Conservation (phyloP, 148 eudicot genomes). For the Nyssa sinensis region DNA sequence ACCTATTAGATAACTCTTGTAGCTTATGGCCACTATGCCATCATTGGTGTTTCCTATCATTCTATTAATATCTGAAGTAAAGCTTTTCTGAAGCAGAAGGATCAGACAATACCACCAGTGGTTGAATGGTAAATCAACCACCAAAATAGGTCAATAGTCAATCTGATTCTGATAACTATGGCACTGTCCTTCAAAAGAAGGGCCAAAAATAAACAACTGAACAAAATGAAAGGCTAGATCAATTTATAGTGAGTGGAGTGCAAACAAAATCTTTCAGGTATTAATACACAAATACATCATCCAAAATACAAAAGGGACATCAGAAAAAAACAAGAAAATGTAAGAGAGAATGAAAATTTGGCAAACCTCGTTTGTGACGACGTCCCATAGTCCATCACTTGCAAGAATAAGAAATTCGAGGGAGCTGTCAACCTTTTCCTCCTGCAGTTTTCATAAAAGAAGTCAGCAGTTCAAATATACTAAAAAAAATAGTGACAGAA, state of each 20-base stretch:
- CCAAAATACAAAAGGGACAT: not conserved
- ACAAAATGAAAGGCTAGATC: not conserved
- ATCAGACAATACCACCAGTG: too few relatives aligned
- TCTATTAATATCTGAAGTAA: too few relatives aligned
- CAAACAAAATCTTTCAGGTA: too few relatives aligned
- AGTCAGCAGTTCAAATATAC: not conserved
- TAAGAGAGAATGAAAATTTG: not conserved
- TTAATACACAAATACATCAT: not conserved
- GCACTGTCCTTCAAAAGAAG: too few relatives aligned
- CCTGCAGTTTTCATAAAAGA: constrained; percentile 33
- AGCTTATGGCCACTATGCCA: too few relatives aligned
- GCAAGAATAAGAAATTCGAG: constrained; percentile 95
- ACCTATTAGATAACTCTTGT: too few relatives aligned
- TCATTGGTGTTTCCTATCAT: too few relatives aligned
- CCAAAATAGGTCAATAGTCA: not conserved
- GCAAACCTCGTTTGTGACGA: constrained; percentile 79
- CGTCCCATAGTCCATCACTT: constrained; percentile 96
- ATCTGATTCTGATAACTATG: too few relatives aligned
- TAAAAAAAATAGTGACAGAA: not conserved
- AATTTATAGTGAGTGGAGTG: not conserved
- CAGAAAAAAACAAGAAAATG: not conserved
- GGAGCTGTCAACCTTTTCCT: constrained; percentile 76
- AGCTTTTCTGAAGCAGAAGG: too few relatives aligned
- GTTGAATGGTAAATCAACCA: not conserved
- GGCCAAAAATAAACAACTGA: too few relatives aligned